Percentiles rank a stretch among this genome's conserved stretches.
phyloP scores from a whole-genome alignment of 192 early-diverging fungal genomes.

The Gaertneriomyces sp. region DNA sequence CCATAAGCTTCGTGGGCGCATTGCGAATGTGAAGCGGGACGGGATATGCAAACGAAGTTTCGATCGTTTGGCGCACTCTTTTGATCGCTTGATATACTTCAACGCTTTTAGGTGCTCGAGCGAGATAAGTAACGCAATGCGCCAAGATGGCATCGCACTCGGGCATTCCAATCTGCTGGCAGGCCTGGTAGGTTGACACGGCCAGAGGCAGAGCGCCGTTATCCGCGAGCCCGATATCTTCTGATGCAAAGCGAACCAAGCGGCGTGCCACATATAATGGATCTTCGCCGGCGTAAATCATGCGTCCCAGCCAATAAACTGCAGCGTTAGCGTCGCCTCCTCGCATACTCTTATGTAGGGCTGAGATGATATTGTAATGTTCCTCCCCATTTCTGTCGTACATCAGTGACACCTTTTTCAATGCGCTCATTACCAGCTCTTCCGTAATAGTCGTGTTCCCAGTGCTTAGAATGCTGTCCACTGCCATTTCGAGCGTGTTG shows the following conservation, averaged over 20 bases:
- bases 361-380: slow-evolving; percentile 88
- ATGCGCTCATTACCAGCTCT: slow-evolving; percentile 62
- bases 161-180: slow-evolving; percentile 86
- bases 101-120: slow-evolving; percentile 78
- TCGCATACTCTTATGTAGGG: slow-evolving; percentile 85
- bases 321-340: slow-evolving; percentile 75
- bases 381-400: slow-evolving; percentile 84
- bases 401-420: slow-evolving; percentile 75
- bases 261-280: slow-evolving; percentile 82
- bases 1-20: slow-evolving; percentile 77
- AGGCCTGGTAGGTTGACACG: slow-evolving; percentile 74
- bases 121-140: slow-evolving; percentile 72
- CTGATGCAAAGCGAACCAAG: slow-evolving; percentile 75
- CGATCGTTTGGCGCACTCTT: slow-evolving; percentile 58
- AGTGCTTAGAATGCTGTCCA: slow-evolving; percentile 27
- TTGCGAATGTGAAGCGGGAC: slow-evolving; percentile 84
- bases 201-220: slow-evolving; percentile 71
- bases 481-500: slow-evolving; percentile 62
- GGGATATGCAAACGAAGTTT: slow-evolving; percentile 62
- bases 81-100: slow-evolving; percentile 71
- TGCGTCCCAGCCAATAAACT: slow-evolving; percentile 86
- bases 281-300: slow-evolving; percentile 87
- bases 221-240: slow-evolving; percentile 87
- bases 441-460: slow-evolving; percentile 14
- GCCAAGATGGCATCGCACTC: slow-evolving; percentile 85